Evolutionary conservation across 805 yeast genomes (phyloP).

Genomic region (Hyphopichia homilentoma): DNA sequence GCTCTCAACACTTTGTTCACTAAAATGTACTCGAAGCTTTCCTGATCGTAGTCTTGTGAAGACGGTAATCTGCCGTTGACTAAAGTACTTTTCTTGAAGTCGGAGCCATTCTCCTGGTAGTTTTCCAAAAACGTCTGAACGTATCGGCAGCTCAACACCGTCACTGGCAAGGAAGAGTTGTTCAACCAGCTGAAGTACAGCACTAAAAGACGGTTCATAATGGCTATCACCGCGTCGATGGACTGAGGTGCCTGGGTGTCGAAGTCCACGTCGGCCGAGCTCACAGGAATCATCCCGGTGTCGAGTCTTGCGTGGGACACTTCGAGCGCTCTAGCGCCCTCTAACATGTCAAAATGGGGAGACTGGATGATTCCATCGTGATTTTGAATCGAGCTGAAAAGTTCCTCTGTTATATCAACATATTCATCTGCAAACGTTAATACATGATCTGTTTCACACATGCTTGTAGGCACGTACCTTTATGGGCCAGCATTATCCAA

Average conservation of each 20-base stretch:
- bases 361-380: slow-evolving; percentile 58
- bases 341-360: slow-evolving; percentile 61
- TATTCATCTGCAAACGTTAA: slow-evolving; percentile 10
- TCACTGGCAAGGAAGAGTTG: slow-evolving; percentile 71
- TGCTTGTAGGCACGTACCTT: too few species aligned
- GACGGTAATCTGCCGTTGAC: slow-evolving; percentile 9
- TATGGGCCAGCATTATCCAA: too few species aligned
- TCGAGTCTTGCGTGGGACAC: slow-evolving; percentile 69
- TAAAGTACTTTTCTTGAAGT: slow-evolving; percentile 8
- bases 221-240: slow-evolving; percentile 41
- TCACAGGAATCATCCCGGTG: slow-evolving; percentile 60
- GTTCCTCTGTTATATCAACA: slow-evolving; percentile 55
- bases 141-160: slow-evolving; percentile 71
- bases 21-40: slow-evolving; percentile 19
- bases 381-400: slow-evolving; percentile 37
- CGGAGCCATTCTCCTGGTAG: slow-evolving; percentile 17
- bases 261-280: slow-evolving; percentile 43
- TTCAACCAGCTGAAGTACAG: slow-evolving; percentile 69
- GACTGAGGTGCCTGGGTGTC: slow-evolving; percentile 38
- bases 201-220: slow-evolving; percentile 52
- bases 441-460: too few species aligned
- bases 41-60: slow-evolving; percentile 6
- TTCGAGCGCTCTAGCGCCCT: slow-evolving; percentile 88
- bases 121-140: slow-evolving; percentile 55
- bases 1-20: slow-evolving; percentile 51